Percentiles rank a stretch among this genome's conserved stretches.
phyloP scores from a whole-genome alignment of 495 filamentous ascomycete species.

The Aspergillus mulundensis region DNA sequence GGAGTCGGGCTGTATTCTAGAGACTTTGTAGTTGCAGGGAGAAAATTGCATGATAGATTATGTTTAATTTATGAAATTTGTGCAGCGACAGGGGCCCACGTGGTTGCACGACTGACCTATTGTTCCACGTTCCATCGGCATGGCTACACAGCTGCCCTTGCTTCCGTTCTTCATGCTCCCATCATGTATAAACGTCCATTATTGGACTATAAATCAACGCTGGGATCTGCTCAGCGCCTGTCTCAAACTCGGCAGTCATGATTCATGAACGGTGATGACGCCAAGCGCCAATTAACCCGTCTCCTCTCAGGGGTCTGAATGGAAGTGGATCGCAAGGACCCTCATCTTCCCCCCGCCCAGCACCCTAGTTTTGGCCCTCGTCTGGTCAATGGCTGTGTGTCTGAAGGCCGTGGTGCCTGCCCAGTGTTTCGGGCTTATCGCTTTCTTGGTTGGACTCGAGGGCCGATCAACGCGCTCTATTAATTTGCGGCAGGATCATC shows the following conservation, averaged over 20 bases:
- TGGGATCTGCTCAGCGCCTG: neutral
- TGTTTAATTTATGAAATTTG: neutral
- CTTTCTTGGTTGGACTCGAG: constrained; percentile 2
- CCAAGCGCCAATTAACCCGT: constrained; percentile 4
- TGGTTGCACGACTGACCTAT: neutral
- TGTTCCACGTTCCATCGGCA: neutral
- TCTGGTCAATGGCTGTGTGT: constrained; percentile 13
- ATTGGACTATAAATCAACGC: constrained; percentile 1
- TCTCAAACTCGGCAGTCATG: neutral
- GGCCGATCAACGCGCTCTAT: neutral
- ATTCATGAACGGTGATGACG: constrained; percentile 3
- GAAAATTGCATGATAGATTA: constrained; percentile 6
- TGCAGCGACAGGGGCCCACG: neutral
- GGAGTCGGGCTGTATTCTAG: constrained; percentile 17
- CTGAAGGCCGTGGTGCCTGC: neutral
- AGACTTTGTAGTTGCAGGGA: constrained; percentile 10
- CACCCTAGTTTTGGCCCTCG: constrained; percentile 10
- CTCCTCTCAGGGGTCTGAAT: constrained; percentile 5
- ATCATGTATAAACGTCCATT: no score
- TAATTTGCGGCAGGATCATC: neutral
- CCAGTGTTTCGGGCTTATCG: constrained; percentile 3
- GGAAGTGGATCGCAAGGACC: constrained; percentile 9
- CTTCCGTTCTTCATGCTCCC: neutral
- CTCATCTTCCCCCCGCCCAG: constrained; percentile 7
- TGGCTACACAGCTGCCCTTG: neutral